Conservation (phyloP, 805 yeast genomes). For the Candida sphagnicola region DNA sequence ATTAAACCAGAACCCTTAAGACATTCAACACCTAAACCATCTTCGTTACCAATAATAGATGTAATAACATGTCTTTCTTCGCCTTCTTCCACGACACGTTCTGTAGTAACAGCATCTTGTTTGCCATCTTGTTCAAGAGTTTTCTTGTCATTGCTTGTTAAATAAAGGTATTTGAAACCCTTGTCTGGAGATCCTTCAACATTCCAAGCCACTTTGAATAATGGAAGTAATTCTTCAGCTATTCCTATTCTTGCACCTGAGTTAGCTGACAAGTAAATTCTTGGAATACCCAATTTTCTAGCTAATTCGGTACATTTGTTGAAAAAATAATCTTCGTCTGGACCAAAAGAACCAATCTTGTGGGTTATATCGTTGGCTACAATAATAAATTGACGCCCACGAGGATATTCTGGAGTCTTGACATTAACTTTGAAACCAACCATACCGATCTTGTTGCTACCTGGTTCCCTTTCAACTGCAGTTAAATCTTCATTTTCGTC, state of each 20-base stretch:
- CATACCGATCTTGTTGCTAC: conserved; percentile 95
- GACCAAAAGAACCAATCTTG: conserved; percentile 99
- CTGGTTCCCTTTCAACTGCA: conserved; percentile 92
- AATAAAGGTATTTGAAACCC: conserved; percentile 88
- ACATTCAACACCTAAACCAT: conserved; percentile 98
- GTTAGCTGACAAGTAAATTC: conserved; percentile 94
- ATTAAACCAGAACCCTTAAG: conserved; percentile 96
- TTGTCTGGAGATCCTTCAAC: conserved; percentile 68
- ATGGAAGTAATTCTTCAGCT: conserved; percentile 92
- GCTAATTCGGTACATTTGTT: conserved; percentile 91
- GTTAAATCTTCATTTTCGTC: conserved; percentile 74
- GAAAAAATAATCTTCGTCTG: conserved; percentile 90
- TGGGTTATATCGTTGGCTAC: conserved; percentile 97
- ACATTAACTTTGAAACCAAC: conserved; percentile 90
- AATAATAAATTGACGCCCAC: conserved; percentile 88
- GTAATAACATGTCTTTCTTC: conserved; percentile 77
- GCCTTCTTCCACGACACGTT: conserved; percentile 78
- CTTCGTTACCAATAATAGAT: conserved; percentile 88
- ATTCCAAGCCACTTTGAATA: conserved; percentile 90
- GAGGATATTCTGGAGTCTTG: conserved; percentile 95
- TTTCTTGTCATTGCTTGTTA: conserved; percentile 62
- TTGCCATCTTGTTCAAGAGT: conserved; percentile 58
- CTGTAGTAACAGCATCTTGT: conserved; percentile 63
- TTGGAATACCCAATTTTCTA: conserved; percentile 85
- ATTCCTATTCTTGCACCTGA: conserved; percentile 99